Evolutionary conservation across 1,284 basidiomycete species (phyloP).

Genomic region (Cutaneotrichosporon sp.): DNA sequence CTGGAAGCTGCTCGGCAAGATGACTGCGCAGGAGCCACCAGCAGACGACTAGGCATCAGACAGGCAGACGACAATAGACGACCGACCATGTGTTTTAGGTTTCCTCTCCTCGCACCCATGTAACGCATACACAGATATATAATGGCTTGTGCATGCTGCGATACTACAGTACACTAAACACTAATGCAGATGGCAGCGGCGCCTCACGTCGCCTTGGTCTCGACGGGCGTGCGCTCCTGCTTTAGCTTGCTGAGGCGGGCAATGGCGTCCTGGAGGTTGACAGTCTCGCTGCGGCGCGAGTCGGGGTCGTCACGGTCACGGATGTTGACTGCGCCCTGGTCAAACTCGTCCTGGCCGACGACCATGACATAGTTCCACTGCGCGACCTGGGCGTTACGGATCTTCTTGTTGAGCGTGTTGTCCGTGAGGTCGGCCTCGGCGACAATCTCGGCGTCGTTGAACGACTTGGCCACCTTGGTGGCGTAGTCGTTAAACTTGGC

Average conservation of each 20-base stretch:
- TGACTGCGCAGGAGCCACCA: slow-evolving; percentile 46
- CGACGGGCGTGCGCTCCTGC: slow-evolving; percentile 19
- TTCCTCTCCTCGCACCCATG: neutral
- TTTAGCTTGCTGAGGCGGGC: slow-evolving; percentile 38
- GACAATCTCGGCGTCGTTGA: slow-evolving; percentile 70
- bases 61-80: neutral
- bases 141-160: too few species aligned
- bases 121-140: neutral
- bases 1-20: slow-evolving; percentile 47
- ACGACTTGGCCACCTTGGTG: slow-evolving; percentile 54
- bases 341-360: slow-evolving; percentile 87
- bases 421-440: slow-evolving; percentile 89
- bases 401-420: slow-evolving; percentile 94
- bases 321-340: slow-evolving; percentile 82
- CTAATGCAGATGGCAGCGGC: neutral
- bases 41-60: slow-evolving; percentile 21
- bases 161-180: neutral
- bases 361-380: slow-evolving; percentile 96
- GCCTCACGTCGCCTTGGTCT: neutral
- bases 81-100: neutral
- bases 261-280: slow-evolving; percentile 39
- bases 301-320: slow-evolving; percentile 80
- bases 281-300: slow-evolving; percentile 45
- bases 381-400: slow-evolving; percentile 83
- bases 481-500: slow-evolving; percentile 82